Conservation (phyloP, 129 eudicot species). For the Flaveria sonorensis region DNA sequence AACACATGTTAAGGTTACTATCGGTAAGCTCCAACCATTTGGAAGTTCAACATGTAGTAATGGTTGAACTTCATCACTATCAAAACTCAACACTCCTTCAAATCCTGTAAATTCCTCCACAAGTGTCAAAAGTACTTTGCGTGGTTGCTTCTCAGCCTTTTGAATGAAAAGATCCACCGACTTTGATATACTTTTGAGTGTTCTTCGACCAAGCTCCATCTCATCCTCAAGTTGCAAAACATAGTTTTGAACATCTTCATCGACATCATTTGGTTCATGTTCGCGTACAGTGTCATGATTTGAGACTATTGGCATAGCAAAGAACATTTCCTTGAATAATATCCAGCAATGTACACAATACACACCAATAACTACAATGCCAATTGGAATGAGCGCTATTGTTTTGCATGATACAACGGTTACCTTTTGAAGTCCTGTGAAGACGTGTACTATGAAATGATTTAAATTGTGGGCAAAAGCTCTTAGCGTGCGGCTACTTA, state of each 20-base stretch:
- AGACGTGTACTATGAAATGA: not conserved
- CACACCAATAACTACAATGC: not conserved
- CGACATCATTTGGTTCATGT: not conserved
- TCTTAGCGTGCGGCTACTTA: not conserved
- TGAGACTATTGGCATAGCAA: not conserved
- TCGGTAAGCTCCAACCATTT: slow-evolving; percentile 13
- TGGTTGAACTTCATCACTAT: slow-evolving; percentile 8
- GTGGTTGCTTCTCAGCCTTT: slow-evolving; percentile 2
- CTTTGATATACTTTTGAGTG: slow-evolving; percentile 1
- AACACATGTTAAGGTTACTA: slow-evolving; percentile 14
- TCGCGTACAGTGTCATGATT: not conserved
- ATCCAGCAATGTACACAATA: not conserved
- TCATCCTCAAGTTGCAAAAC: slow-evolving; percentile 2
- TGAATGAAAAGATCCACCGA: not conserved
- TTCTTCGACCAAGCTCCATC: slow-evolving; percentile 7
- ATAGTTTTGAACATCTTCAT: not conserved
- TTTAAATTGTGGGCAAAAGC: not conserved
- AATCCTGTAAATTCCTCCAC: not conserved
- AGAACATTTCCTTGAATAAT: not conserved
- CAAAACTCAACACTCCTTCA: not conserved
- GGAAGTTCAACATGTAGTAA: not conserved
- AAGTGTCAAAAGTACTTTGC: not conserved
- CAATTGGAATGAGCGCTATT: not conserved
- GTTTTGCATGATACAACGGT: slow-evolving; percentile 11
- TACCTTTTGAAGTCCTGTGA: not conserved